A percentile compares a stretch with the other conserved stretches of the same genome.
phyloP scores from a whole-genome alignment of 805 yeast species.

The Cyberlindnera bimundalis region DNA sequence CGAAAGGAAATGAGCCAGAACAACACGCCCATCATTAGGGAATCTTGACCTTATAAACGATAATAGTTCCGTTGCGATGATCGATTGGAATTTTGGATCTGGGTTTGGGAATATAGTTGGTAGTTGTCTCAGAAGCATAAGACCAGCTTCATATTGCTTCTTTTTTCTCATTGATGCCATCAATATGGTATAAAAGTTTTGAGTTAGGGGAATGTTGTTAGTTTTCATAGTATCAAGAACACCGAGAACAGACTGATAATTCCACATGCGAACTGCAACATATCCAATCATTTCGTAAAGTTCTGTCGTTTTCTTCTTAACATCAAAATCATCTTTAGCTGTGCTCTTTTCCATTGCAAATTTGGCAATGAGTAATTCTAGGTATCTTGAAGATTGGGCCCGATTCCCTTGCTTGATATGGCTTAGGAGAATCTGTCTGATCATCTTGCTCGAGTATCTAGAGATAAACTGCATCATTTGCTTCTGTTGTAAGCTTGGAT shows the following conservation, averaged over 20 bases:
- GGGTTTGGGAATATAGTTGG: conserved; percentile 16
- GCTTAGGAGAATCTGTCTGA: conserved; percentile 5
- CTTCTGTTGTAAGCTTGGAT: neutral
- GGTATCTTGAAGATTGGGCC: conserved; percentile 2
- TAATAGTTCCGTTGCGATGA: conserved; percentile 19
- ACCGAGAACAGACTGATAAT: conserved; percentile 11
- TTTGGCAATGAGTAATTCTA: conserved; percentile 9
- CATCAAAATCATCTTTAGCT: neutral
- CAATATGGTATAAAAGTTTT: conserved; percentile 17
- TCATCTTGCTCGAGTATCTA: conserved; percentile 7
- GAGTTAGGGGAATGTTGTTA: conserved; percentile 13
- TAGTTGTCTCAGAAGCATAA: conserved; percentile 15
- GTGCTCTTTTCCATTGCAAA: conserved; percentile 6
- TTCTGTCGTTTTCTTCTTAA: neutral
- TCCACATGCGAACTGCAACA: conserved; percentile 16
- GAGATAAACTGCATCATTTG: conserved; percentile 1
- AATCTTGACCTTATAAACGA: conserved; percentile 18
- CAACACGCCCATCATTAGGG: conserved; percentile 18
- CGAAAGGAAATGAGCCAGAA: conserved; percentile 24
- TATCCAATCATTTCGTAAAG: conserved; percentile 21
- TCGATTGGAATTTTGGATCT: conserved; percentile 2
- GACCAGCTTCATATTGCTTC: conserved; percentile 18
- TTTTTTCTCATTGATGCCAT: conserved; percentile 19
- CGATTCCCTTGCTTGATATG: conserved; percentile 3
- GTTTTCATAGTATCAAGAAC: conserved; percentile 16